Conservation (phyloP, 805 yeast species). For the Nakazawaea peltata region DNA sequence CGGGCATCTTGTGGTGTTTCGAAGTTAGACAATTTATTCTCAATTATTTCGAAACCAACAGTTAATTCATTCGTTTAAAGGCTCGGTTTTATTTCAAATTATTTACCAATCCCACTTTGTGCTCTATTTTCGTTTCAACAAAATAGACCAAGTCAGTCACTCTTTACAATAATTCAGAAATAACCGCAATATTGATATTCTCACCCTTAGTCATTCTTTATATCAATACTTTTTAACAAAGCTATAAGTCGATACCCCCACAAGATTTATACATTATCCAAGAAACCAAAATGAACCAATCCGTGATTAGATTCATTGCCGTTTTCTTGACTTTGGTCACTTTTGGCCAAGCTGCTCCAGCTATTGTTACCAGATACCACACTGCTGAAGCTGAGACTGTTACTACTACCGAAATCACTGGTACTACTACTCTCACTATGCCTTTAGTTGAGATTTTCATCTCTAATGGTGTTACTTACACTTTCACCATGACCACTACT, state of each 20-base stretch:
- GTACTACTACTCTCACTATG: conserved; percentile 40
- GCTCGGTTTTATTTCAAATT: too few species aligned
- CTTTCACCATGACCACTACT: conserved; percentile 34
- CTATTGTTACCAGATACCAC: conserved; percentile 20
- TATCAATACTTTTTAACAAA: too few species aligned
- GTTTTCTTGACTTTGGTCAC: background rate
- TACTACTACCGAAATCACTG: conserved; percentile 23
- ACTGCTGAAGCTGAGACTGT: conserved; percentile 26
- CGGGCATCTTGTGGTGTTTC: too few species aligned
- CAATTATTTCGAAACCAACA: too few species aligned
- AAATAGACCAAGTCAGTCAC: too few species aligned
- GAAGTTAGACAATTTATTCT: too few species aligned
- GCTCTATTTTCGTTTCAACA: too few species aligned
- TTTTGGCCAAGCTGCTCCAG: conserved; percentile 9
- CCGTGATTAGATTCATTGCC: background rate
- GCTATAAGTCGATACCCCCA: too few species aligned
- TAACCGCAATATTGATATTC: too few species aligned
- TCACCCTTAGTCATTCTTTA: background rate
- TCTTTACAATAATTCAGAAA: too few species aligned
- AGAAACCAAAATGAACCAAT: conserved; percentile 2
- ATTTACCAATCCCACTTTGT: too few species aligned
- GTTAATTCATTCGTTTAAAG: too few species aligned
- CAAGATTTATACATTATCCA: background rate
- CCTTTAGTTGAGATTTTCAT: conserved; percentile 47
- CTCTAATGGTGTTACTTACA: conserved; percentile 43